Base-by-base conservation (phyloP, 2,329 filamentous ascomycete genomes). In the Aschersonia sp. region DNA sequence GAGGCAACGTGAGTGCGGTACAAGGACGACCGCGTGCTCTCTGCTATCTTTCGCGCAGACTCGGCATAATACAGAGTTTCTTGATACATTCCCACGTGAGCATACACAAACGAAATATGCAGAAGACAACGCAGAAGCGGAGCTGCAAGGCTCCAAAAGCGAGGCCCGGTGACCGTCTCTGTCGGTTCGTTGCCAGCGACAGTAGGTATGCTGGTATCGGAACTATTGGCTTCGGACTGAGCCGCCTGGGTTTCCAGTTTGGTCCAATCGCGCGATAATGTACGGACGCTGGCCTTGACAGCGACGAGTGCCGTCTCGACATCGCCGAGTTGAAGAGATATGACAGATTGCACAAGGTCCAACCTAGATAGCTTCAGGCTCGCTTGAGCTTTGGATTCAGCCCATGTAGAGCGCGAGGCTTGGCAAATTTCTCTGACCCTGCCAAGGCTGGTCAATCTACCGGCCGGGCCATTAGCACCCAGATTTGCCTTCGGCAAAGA, bases 21-120 rank as follows among this genome's bases (percentile, higher is more conserved):
- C 9, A 81, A 71, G 38, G 75, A 71, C 0, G 84, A 81, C 45
- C 75, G 70, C 6, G 85, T 77, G n/a, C 75, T 78, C 50, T 75
- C 73, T 29, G 86, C 86, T 51, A 94, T 77, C 57, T 84, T 87
- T 47, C 84, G 72, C 0, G 89, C 89, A 56, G 92, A 85, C 55
- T 96, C 84, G 1, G 84, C 82, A 55, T 94, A 94, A 60, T 89
- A 92, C 1, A 91, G 68, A 2, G 91, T 91, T 61, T 97, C 91
- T 51, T 87, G 82, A 53, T 89, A 87, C 65, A 94, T 77, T 31
- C 92, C 92, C 52, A 92, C 77, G 53, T 94, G 84, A 1, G 84
- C 80, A 55, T 89, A 95, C 1, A 94, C 70, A 4, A 76, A 75
- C 0, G 88, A 88, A 3, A 95, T 75, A 50, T 89, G 82, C 51